phyloP scores from a whole-genome alignment of 2,329 filamentous ascomycete genomes.

The Apiospora rasikravindrae region DNA sequence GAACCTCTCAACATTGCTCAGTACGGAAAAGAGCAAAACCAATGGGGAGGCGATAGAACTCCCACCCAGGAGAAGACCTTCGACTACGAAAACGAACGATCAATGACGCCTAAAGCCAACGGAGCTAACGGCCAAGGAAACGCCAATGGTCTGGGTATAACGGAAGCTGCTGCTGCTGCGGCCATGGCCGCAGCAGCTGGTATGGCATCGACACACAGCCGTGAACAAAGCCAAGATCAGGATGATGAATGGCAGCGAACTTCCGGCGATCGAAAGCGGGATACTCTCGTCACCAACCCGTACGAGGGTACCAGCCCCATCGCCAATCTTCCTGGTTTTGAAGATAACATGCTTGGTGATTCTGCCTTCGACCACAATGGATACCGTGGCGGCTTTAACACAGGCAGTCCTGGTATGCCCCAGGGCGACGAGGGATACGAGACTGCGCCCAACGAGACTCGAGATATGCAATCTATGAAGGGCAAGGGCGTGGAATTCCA shows the following conservation, averaged over 20 bases:
- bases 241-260: slow-evolving; percentile 70
- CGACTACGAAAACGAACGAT: slow-evolving; percentile 40
- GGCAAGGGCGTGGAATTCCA: slow-evolving; percentile 62
- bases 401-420: slow-evolving; percentile 64
- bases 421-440: slow-evolving; percentile 90
- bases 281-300: slow-evolving; percentile 70
- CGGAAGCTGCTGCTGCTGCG: slow-evolving; percentile 57
- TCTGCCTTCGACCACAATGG: slow-evolving; percentile 42
- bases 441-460: slow-evolving; percentile 67
- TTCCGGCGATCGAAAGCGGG: slow-evolving; percentile 67
- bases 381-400: slow-evolving; percentile 53
- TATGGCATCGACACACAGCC: slow-evolving; percentile 53
- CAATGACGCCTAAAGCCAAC: slow-evolving; percentile 36
- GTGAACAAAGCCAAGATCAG: slow-evolving; percentile 61
- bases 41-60: slow-evolving; percentile 40
- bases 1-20: slow-evolving; percentile 67
- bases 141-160: slow-evolving; percentile 48
- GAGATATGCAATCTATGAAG: slow-evolving; percentile 55
- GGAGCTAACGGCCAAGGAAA: slow-evolving; percentile 22
- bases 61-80: slow-evolving; percentile 40
- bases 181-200: slow-evolving; percentile 57
- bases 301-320: slow-evolving; percentile 70
- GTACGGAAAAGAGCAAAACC: slow-evolving; percentile 32
- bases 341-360: slow-evolving; percentile 53
- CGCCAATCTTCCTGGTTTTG: slow-evolving; percentile 56